Evolutionary conservation across 2,329 filamentous ascomycete species (phyloP).

Genomic region (Fusarium sp.): DNA sequence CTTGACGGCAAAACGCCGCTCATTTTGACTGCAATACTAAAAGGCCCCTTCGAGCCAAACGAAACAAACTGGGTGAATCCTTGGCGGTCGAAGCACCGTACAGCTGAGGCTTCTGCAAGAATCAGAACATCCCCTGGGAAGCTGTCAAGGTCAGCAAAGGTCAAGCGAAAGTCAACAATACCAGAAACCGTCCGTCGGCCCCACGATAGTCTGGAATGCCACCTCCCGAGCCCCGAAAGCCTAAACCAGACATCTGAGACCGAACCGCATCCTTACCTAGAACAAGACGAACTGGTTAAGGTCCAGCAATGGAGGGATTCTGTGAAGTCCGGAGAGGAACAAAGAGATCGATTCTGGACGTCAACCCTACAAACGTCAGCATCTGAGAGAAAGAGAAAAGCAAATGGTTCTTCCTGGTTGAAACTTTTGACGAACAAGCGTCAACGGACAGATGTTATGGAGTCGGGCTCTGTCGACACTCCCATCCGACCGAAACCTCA

Average conservation of each 20-base stretch:
- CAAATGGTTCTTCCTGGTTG: constrained; percentile 50
- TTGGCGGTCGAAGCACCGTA: constrained; percentile 50
- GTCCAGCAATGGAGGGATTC: constrained; percentile 52
- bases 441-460: constrained; percentile 39
- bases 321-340: constrained; percentile 26
- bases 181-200: constrained; percentile 25
- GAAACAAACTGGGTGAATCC: constrained; percentile 51
- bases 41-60: constrained; percentile 68
- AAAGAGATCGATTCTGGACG: constrained; percentile 41
- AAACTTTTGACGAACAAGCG: constrained; percentile 50
- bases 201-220: constrained; percentile 50
- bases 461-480: constrained; percentile 38
- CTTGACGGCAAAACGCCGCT: constrained; percentile 66
- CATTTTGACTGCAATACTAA: constrained; percentile 70
- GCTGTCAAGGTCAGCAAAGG: constrained; percentile 23
- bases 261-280: constrained; percentile 48
- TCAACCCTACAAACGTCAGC: constrained; percentile 28
- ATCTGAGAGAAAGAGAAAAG: constrained; percentile 45
- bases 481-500: constrained; percentile 30
- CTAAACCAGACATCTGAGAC: constrained; percentile 51
- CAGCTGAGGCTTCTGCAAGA: constrained; percentile 16
- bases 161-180: constrained; percentile 31
- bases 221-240: constrained; percentile 58
- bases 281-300: constrained; percentile 48
- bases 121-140: constrained; percentile 36